These are phyloP conservation scores for Lentinula sp. DNA, from an alignment of 768 basidiomycete species.

Conservation along the genomic window DNA sequence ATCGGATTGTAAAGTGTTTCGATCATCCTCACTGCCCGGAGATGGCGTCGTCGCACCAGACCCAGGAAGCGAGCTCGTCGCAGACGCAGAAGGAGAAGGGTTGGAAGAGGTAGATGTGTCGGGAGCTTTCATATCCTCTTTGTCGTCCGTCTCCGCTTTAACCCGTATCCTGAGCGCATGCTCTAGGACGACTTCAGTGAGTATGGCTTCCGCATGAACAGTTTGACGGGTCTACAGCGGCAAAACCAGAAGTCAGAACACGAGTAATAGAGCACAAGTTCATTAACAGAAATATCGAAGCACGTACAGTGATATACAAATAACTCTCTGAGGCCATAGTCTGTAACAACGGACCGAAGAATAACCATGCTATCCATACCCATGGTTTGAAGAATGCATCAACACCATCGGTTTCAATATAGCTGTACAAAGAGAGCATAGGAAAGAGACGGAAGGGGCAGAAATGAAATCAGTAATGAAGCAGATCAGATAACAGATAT, in stretches of 20 bases:
- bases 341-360: conserved; percentile 37
- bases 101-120: neutral
- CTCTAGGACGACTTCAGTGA: conserved; percentile 36
- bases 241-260: too few species aligned
- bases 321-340: conserved; percentile 49
- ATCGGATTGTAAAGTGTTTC: neutral
- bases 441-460: neutral
- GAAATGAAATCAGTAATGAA: neutral
- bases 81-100: neutral
- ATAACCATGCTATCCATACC: conserved; percentile 57
- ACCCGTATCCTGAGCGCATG: conserved; percentile 56
- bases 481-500: neutral
- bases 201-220: conserved; percentile 37
- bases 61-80: neutral
- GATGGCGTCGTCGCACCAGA: neutral
- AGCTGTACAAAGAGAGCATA: conserved; percentile 24
- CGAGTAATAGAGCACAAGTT: neutral
- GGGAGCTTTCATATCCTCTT: neutral
- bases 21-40: neutral
- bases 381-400: conserved; percentile 51
- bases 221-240: conserved; percentile 29
- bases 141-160: conserved; percentile 31
- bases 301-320: conserved; percentile 41
- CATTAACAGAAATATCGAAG: neutral
- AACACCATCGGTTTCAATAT: conserved; percentile 50